phyloP scores from a whole-genome alignment of 2,329 filamentous ascomycete species.

The Blumeria graminis region DNA sequence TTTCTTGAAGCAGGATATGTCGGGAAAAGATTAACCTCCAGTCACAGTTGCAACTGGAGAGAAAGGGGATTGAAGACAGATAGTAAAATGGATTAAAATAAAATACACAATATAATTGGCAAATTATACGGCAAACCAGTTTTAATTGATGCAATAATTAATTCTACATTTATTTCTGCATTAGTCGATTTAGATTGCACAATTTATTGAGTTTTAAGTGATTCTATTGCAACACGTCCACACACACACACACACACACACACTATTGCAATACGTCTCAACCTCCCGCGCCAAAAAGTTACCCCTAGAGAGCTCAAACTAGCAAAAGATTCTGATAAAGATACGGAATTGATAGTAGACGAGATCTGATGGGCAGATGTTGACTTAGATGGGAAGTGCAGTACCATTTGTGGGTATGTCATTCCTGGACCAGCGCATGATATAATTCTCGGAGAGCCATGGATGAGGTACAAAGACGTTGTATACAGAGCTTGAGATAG shows the following conservation, averaged over 20 bases:
- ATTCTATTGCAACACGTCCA: not conserved
- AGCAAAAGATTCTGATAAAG: not conserved
- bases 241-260: too few species aligned
- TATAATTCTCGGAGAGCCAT: not conserved
- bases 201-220: not conserved
- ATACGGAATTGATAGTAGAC: not conserved
- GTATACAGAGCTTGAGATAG: not conserved
- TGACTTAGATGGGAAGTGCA: not conserved
- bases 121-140: not conserved
- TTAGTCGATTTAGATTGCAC: not conserved
- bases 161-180: not conserved
- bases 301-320: not conserved
- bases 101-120: not conserved
- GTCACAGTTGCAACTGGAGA: not conserved
- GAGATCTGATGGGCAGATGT: not conserved
- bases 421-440: not conserved
- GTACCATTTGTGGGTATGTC: not conserved
- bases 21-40: not conserved
- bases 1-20: not conserved
- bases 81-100: not conserved
- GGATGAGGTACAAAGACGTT: not conserved
- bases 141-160: not conserved
- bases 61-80: not conserved
- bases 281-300: not conserved
- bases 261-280: not conserved